These are phyloP conservation scores for Ajuga reptans DNA, from an alignment of 305 asterid genomes.

Conservation along the genomic window DNA sequence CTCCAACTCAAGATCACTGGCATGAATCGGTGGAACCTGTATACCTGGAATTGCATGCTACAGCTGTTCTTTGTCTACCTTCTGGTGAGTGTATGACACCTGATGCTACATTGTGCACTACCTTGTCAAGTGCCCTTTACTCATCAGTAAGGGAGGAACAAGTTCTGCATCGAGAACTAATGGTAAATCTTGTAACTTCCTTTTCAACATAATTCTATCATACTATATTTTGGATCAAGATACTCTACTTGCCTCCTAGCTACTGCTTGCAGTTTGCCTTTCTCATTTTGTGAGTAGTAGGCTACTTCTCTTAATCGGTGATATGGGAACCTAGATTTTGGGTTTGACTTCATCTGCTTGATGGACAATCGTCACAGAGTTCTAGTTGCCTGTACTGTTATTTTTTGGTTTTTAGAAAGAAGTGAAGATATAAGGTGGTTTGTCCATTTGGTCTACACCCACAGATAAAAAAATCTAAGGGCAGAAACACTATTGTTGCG, in stretches of 20 bases:
- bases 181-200: slow-evolving; percentile 44
- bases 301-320: not conserved
- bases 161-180: slow-evolving; percentile 61
- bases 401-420: not conserved
- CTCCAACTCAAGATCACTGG: slow-evolving; percentile 66
- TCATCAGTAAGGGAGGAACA: slow-evolving; percentile 76
- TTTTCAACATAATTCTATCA: not conserved
- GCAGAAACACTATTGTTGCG: not conserved
- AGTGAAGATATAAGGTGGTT: not conserved
- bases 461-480: no score
- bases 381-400: not conserved
- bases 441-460: no score
- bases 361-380: slow-evolving; percentile 2
- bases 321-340: no score
- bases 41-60: slow-evolving; percentile 84
- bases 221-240: not conserved
- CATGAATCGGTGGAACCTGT: slow-evolving; percentile 51
- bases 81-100: slow-evolving; percentile 88
- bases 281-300: not conserved
- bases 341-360: not conserved
- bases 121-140: slow-evolving; percentile 79
- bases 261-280: not conserved
- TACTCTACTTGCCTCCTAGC: not conserved
- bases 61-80: slow-evolving; percentile 68
- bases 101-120: slow-evolving; percentile 81